Conservation (phyloP, 192 early-diverging fungal species). For the Coemansia sp. region DNA sequence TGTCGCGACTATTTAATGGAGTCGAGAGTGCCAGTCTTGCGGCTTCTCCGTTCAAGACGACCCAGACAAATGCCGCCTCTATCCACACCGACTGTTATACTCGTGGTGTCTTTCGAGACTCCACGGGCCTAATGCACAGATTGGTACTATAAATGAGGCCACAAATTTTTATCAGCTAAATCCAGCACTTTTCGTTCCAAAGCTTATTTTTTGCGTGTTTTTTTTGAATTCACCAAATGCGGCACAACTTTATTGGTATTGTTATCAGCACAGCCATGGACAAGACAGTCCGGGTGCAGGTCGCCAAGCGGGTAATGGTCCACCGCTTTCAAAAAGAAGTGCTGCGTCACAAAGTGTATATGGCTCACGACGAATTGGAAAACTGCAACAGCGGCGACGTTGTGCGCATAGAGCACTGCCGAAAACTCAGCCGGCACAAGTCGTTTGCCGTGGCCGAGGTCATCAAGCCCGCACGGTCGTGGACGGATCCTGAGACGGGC, state of each 20-base stretch:
- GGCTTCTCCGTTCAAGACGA: slow-evolving; percentile 27
- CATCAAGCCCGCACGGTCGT: slow-evolving; percentile 53
- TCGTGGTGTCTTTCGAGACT: neutral
- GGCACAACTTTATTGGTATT: slow-evolving; percentile 80
- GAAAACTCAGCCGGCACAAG: slow-evolving; percentile 84
- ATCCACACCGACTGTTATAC: slow-evolving; percentile 37
- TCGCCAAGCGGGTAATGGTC: slow-evolving; percentile 73
- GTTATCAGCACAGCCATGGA: slow-evolving; percentile 85
- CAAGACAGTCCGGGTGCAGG: slow-evolving; percentile 89
- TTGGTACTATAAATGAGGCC: slow-evolving; percentile 34
- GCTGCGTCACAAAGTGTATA: slow-evolving; percentile 78
- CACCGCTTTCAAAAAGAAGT: slow-evolving; percentile 68
- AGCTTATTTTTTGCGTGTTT: neutral
- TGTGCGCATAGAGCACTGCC: slow-evolving; percentile 87
- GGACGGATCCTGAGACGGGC: slow-evolving; percentile 55
- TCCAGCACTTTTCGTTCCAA: neutral
- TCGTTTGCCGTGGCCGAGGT: slow-evolving; percentile 88
- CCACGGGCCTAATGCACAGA: slow-evolving; percentile 4
- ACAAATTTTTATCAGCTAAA: slow-evolving; percentile 11
- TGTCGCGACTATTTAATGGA: slow-evolving; percentile 22
- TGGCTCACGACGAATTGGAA: slow-evolving; percentile 83
- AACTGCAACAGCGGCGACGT: slow-evolving; percentile 84
- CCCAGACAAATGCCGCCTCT: slow-evolving; percentile 37
- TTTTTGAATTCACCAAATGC: slow-evolving; percentile 47
- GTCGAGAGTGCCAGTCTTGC: slow-evolving; percentile 40